These are phyloP conservation scores for Geosmithia putterillii DNA, from an alignment of 2,329 filamentous ascomycete genomes.

Conservation along the genomic window DNA sequence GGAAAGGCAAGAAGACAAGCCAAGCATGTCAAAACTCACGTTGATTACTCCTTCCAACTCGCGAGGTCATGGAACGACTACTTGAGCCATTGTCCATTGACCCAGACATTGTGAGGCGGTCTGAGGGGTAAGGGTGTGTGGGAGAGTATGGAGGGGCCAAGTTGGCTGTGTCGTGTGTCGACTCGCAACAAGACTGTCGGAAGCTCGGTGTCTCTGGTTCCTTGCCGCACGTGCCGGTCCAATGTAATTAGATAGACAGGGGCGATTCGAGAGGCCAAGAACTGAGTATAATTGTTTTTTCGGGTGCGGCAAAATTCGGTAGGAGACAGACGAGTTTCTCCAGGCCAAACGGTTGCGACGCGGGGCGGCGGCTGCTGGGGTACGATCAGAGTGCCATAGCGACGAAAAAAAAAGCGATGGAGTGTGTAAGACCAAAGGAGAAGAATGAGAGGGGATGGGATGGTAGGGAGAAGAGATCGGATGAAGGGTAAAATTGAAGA, in stretches of 20 bases:
- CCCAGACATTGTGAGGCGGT: conserved; percentile 17
- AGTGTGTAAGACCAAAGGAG: neutral
- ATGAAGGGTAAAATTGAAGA: neutral
- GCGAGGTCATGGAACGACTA: conserved; percentile 55
- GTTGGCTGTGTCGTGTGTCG: neutral
- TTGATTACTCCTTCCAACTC: conserved; percentile 67
- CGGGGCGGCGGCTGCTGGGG: neutral
- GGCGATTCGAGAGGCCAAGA: neutral
- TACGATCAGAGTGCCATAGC: conserved; percentile 2
- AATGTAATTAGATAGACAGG: neutral
- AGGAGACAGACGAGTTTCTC: conserved; percentile 3
- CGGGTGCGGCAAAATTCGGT: neutral
- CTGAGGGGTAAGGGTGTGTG: neutral
- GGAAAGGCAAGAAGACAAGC: conserved; percentile 1
- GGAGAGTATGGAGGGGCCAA: neutral
- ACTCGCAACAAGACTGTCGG: neutral
- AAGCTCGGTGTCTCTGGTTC: neutral
- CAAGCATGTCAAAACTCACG: conserved; percentile 43
- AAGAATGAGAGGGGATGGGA: conserved; percentile 1
- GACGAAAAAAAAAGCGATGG: neutral
- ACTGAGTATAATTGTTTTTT: neutral
- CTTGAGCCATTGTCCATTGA: conserved; percentile 21
- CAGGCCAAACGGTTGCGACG: conserved; percentile 4
- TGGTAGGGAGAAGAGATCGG: neutral
- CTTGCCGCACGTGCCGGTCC: neutral